Conservation (phyloP, 129 eudicot species). For the Ambrosia artemisiifolia region DNA sequence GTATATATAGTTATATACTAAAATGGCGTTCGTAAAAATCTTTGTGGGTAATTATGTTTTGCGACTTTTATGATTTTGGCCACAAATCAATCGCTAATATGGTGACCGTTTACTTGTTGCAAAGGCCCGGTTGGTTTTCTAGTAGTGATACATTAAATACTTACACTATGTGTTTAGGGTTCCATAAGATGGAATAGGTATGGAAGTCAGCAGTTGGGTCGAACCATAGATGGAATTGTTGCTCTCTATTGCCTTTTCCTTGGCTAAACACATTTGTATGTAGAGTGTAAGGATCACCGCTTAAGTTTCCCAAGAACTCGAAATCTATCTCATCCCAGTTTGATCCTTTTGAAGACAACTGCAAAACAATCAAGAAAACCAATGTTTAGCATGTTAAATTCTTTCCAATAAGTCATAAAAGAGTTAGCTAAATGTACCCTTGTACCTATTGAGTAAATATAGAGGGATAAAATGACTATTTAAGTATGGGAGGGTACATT, state of each 20-base stretch:
- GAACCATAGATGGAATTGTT: constrained; percentile 64
- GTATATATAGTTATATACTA: too few species aligned
- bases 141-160: constrained; percentile 5
- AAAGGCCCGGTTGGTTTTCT: too few species aligned
- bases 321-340: constrained; percentile 58
- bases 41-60: too few species aligned
- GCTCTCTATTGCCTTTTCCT: constrained; percentile 64
- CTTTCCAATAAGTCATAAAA: neutral
- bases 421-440: too few species aligned
- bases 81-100: too few species aligned
- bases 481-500: too few species aligned
- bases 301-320: constrained; percentile 59
- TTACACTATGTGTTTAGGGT: constrained; percentile 57
- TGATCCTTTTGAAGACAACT: constrained; percentile 63
- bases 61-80: too few species aligned
- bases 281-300: constrained; percentile 58
- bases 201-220: constrained; percentile 74
- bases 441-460: too few species aligned
- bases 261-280: constrained; percentile 68
- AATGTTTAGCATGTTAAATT: neutral
- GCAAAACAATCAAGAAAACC: neutral
- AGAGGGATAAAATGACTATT: too few species aligned
- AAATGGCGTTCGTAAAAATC: too few species aligned
- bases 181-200: constrained; percentile 65
- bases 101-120: too few species aligned